Percentiles rank a stretch among this genome's conserved stretches.
Evolutionary conservation across 495 filamentous ascomycete genomes (phyloP).

Genomic region (Evernia prunastri): DNA sequence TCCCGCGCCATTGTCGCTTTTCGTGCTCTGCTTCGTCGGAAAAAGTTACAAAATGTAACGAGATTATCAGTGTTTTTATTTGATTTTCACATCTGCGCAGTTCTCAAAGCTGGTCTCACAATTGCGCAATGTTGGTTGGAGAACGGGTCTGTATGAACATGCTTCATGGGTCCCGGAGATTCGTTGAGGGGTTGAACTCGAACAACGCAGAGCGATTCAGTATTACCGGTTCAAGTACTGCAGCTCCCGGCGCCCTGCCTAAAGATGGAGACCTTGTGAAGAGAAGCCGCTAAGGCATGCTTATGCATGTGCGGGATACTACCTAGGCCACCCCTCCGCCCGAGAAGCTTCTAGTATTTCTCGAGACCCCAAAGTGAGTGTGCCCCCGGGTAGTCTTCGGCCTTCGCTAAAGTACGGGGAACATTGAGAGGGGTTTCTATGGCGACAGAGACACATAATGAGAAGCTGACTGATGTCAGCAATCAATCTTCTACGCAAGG

Average conservation of each 20-base stretch:
- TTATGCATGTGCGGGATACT: constrained; percentile 15
- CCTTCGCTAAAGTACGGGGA: neutral
- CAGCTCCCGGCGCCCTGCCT: neutral
- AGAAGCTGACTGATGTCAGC: constrained; percentile 16
- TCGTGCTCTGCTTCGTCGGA: neutral
- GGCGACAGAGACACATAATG: neutral
- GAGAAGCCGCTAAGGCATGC: constrained; percentile 5
- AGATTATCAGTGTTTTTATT: neutral
- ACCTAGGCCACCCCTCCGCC: constrained; percentile 1
- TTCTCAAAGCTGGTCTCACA: neutral
- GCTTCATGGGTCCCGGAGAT: neutral
- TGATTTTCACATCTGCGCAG: neutral
- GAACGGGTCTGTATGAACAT: neutral
- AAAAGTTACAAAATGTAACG: neutral
- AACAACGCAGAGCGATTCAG: neutral
- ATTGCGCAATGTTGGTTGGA: neutral
- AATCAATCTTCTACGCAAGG: neutral
- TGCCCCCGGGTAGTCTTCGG: constrained; percentile 10
- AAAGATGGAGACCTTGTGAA: constrained; percentile 8
- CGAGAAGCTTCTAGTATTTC: neutral
- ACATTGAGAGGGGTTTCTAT: neutral
- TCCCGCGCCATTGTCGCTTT: neutral
- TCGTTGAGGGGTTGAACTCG: neutral
- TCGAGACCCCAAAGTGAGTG: constrained; percentile 4
- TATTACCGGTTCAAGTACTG: neutral